phyloP scores from a whole-genome alignment of 2,329 filamentous ascomycete genomes.

The Aspergillus fructus region DNA sequence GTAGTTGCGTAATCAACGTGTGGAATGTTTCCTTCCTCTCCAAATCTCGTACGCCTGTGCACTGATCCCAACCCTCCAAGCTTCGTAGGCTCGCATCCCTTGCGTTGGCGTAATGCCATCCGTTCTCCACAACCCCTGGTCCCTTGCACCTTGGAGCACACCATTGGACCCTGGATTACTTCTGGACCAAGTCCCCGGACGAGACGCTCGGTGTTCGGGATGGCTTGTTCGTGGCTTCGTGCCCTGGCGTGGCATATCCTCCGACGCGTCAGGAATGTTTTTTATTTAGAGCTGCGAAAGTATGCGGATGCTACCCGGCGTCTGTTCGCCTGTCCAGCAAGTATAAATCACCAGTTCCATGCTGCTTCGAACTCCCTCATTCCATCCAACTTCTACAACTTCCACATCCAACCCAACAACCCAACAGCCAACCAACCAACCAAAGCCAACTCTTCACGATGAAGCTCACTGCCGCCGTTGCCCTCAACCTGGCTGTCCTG shows the following conservation, averaged over 20 bases:
- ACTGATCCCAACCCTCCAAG: not conserved
- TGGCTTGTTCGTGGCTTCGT: not conserved
- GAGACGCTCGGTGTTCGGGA: not conserved
- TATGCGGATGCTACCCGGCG: not conserved
- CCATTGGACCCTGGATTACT: not conserved
- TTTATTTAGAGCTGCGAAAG: not conserved
- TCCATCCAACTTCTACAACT: not conserved
- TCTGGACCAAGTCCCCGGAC: not conserved
- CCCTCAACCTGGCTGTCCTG: slow-evolving; percentile 30
- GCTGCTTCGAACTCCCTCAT: not conserved
- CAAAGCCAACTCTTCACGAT: slow-evolving; percentile 2
- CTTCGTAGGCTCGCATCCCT: not conserved
- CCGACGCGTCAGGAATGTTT: slow-evolving; percentile 1
- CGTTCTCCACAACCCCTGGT: not conserved
- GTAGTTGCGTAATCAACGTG: slow-evolving; percentile 11
- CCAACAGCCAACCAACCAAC: not conserved
- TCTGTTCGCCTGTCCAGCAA: not conserved
- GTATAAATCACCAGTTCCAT: slow-evolving; percentile 7
- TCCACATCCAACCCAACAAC: slow-evolving; percentile 8
- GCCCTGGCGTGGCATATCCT: not conserved
- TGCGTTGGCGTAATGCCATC: slow-evolving; percentile 1
- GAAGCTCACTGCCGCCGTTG: slow-evolving; percentile 27
- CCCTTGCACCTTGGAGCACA: not conserved
- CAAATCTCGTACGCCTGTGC: not conserved
- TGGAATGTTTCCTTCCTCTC: not conserved